Base-by-base conservation (phyloP, 2,329 filamentous ascomycete genomes). In the Lecanicillium sp. region DNA sequence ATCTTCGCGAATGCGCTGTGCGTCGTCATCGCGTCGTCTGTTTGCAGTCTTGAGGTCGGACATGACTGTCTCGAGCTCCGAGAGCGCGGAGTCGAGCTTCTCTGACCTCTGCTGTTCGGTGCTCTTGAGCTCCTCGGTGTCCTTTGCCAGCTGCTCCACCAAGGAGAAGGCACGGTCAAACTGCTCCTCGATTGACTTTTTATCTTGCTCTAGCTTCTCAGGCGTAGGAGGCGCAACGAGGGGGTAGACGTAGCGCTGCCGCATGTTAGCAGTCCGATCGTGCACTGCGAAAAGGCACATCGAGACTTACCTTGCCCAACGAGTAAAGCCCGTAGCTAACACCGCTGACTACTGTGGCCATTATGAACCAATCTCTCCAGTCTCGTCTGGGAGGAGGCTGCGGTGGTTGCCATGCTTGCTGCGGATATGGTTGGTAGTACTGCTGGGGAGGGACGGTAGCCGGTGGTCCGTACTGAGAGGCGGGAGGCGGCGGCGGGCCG, bases 341-440 rank as follows among this genome's bases (percentile, higher is more conserved):
- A 35, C 89, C 87, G 41, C 88, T 83, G 45, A 94, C 83, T 11
- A 96, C 85, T 0, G 92, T 98, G 7, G 92, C 92, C 87, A 96
- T 95, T 62, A 98, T 96, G 64, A 98, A 98, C 85, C 88, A 96
- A 58, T 98, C 92, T 45, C 94, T 77, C 92, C 92, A 98, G 64
- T 98, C 92, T 54, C 92, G 73, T 56, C 79, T 81, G 3, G 88
- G 88, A 3, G 79, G 64, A 40, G 73, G 68, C 2, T 71, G 71
- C 4, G 75, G 65, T 20, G 68, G 68, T 51, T 77, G 75, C 75
- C 75, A 80, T 48, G 70, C 65, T 42, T 71, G 64, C 43, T 70
- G 70, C 35, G 68, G 62, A 40, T 72, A 72, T 28, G 64, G 63
- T 45, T 64, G 69, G 48, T 62, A 70, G 55, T 65, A 64, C 43